Conservation (phyloP, 2,329 filamentous ascomycete genomes). For the Penicillium sp. region DNA sequence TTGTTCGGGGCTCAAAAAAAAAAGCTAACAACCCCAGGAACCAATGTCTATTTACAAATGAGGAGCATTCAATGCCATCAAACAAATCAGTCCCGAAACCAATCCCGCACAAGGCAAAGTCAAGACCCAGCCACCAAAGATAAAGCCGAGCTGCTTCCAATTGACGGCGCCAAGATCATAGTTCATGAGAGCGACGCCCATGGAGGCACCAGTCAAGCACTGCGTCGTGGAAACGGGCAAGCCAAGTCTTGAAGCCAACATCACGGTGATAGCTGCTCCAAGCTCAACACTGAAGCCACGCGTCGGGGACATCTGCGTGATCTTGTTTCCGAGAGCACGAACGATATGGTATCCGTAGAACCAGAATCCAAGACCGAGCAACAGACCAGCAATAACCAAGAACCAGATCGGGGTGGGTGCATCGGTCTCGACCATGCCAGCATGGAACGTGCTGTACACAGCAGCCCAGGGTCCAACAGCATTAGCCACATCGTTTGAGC, state of each 20-base stretch:
- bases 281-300: conserved; percentile 39
- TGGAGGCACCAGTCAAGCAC: conserved; percentile 37
- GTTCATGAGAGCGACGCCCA: conserved; percentile 42
- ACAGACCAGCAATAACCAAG: conserved; percentile 37
- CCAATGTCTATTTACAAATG: conserved; percentile 23
- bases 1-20: neutral
- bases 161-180: conserved; percentile 45
- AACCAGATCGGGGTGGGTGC: conserved; percentile 43
- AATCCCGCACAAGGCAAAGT: conserved; percentile 47
- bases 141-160: conserved; percentile 45
- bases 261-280: conserved; percentile 42
- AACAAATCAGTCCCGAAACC: conserved; percentile 41
- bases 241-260: conserved; percentile 35
- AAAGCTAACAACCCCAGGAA: neutral
- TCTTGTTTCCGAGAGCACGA: conserved; percentile 42
- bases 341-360: conserved; percentile 46
- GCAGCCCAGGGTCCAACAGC: conserved; percentile 45
- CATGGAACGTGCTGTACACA: conserved; percentile 30
- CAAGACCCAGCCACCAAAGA: conserved; percentile 48
- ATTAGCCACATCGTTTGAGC: conserved; percentile 48
- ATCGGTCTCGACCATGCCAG: conserved; percentile 32
- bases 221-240: conserved; percentile 38
- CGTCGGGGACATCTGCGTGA: conserved; percentile 42
- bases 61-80: conserved; percentile 46
- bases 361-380: conserved; percentile 45